Evolutionary conservation across 305 asterid genomes (phyloP).

Genomic region (Rubia occidens): DNA sequence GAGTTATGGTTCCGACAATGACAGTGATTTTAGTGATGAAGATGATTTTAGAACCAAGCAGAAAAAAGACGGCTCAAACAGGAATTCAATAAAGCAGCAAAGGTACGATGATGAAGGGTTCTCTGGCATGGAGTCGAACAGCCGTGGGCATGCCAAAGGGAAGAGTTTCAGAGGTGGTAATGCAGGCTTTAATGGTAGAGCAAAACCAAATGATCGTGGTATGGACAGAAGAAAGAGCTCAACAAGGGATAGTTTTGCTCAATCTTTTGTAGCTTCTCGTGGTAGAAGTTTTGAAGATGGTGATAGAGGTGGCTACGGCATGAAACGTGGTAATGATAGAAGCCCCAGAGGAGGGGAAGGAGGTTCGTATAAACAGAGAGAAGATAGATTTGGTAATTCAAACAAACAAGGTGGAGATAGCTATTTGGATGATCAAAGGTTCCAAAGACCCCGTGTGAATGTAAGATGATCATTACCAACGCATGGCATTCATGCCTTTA

Average conservation of each 20-base stretch:
- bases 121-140: slow-evolving; percentile 12
- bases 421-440: slow-evolving; percentile 40
- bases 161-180: slow-evolving; percentile 15
- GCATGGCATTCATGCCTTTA: too few relatives aligned
- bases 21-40: slow-evolving; percentile 26
- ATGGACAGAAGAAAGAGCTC: slow-evolving; percentile 23
- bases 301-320: slow-evolving; percentile 5
- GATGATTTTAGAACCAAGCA: slow-evolving; percentile 28
- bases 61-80: slow-evolving; percentile 33
- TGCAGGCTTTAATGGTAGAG: slow-evolving; percentile 21
- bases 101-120: slow-evolving; percentile 33
- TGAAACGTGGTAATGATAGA: slow-evolving; percentile 17
- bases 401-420: slow-evolving; percentile 34
- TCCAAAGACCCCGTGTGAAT: slow-evolving; percentile 50
- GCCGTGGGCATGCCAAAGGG: background rate
- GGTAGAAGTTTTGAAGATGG: slow-evolving; percentile 32
- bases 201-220: slow-evolving; percentile 24
- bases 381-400: slow-evolving; percentile 34
- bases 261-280: slow-evolving; percentile 32
- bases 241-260: slow-evolving; percentile 23
- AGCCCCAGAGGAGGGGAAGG: slow-evolving; percentile 24
- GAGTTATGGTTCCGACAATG: slow-evolving; percentile 51
- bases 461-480: slow-evolving; percentile 35
- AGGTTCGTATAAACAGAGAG: slow-evolving; percentile 30
- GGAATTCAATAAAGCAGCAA: slow-evolving; percentile 30